Evolutionary conservation across 2,329 filamentous ascomycete species (phyloP).

Genomic region (Exserohilum turcica): DNA sequence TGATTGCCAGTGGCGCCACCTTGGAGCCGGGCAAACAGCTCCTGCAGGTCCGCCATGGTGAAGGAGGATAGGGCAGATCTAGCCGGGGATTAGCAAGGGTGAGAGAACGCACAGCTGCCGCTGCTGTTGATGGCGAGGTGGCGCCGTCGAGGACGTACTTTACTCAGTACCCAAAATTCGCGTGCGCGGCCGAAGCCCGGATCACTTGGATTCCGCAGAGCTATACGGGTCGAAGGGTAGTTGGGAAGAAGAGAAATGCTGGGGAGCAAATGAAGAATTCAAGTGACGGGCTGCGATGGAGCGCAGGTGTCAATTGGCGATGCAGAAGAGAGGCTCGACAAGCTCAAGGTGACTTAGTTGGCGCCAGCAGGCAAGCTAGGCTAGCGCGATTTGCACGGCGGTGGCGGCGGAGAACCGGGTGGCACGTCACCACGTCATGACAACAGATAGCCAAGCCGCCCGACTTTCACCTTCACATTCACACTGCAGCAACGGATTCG

Average conservation of each 20-base stretch:
- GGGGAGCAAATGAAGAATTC: conserved; percentile 14
- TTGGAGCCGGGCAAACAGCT: conserved; percentile 52
- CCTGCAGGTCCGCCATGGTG: conserved; percentile 52
- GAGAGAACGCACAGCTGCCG: conserved; percentile 9
- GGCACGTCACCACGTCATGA: conserved; percentile 11
- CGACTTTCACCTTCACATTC: neutral
- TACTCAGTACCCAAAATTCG: conserved; percentile 37
- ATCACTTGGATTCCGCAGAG: conserved; percentile 14
- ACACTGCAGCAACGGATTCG: neutral
- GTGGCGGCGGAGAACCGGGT: neutral
- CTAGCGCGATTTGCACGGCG: conserved; percentile 5
- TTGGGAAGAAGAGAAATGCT: conserved; percentile 9
- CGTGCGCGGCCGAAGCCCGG: conserved; percentile 24
- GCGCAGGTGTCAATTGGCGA: conserved; percentile 21
- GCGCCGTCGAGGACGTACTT: conserved; percentile 24
- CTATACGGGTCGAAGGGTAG: conserved; percentile 8
- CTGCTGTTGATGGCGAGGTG: conserved; percentile 13
- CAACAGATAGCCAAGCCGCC: neutral
- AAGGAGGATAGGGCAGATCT: conserved; percentile 29
- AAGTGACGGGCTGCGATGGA: conserved; percentile 19
- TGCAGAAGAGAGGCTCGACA: conserved; percentile 6
- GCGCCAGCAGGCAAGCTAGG: conserved; percentile 9
- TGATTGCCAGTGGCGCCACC: conserved; percentile 37
- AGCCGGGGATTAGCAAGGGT: conserved; percentile 15
- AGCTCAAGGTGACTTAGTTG: conserved; percentile 14